Conservation (phyloP, 1,139 yeast genomes). For the Yamadazyma diospyri region DNA sequence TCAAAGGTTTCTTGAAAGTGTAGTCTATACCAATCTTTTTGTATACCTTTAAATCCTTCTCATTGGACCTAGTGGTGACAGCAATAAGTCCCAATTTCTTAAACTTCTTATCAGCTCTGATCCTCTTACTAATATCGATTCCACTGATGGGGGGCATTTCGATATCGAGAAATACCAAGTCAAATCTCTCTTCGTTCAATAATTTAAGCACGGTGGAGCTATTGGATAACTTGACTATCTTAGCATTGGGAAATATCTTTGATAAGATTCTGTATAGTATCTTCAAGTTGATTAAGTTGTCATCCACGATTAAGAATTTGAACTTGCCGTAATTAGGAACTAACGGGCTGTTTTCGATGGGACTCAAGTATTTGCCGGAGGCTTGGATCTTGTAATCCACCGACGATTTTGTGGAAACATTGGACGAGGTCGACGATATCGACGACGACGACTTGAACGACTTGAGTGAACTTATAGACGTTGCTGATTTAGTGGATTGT, state of each 20-base stretch:
- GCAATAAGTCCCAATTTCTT: constrained; percentile 36
- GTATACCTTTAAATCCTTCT: constrained; percentile 28
- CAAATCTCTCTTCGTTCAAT: constrained; percentile 22
- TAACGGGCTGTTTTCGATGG: constrained; percentile 14
- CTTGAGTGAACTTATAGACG: constrained; percentile 9
- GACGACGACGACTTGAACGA: constrained; percentile 10
- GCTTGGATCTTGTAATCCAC: constrained; percentile 12
- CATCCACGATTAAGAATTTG: constrained; percentile 41
- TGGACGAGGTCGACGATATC: constrained; percentile 9
- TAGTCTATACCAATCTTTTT: constrained; percentile 36
- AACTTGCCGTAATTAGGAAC: constrained; percentile 24
- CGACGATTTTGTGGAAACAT: constrained; percentile 7
- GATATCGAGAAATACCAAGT: constrained; percentile 40
- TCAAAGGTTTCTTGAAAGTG: constrained; percentile 42
- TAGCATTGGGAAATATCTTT: constrained; percentile 35
- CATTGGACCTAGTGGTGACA: constrained; percentile 35
- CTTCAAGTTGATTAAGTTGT: constrained; percentile 39
- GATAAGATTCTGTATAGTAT: constrained; percentile 31
- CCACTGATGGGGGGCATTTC: constrained; percentile 48
- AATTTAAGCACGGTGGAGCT: constrained; percentile 27
- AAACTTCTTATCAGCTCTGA: constrained; percentile 20
- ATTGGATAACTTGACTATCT: constrained; percentile 28
- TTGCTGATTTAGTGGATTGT: constrained; percentile 6
- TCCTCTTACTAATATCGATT: constrained; percentile 31
- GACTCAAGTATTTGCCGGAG: constrained; percentile 13